Evolutionary conservation across 129 eudicot genomes (phyloP).

Genomic region (Artemisia annua): DNA sequence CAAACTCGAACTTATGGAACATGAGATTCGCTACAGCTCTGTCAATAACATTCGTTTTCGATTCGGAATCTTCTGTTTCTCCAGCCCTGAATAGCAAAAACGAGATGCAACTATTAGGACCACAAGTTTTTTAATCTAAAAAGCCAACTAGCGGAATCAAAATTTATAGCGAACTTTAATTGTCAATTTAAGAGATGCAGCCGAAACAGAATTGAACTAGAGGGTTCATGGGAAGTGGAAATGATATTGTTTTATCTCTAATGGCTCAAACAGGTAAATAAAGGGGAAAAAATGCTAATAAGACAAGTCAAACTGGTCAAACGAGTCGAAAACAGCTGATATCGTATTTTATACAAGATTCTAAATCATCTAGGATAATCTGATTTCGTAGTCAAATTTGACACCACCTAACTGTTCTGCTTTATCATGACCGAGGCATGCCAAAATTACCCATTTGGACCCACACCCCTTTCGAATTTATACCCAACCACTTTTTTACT

Average conservation of each 20-base stretch:
- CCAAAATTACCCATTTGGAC: no score
- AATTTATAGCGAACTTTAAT: no score
- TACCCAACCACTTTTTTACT: no score
- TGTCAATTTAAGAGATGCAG: no score
- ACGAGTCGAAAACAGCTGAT: background rate
- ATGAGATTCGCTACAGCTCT: constrained; percentile 63
- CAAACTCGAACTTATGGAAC: constrained; percentile 44
- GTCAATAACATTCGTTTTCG: constrained; percentile 57
- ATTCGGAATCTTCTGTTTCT: constrained; percentile 36
- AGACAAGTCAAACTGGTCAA: background rate
- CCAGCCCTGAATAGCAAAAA: constrained; percentile 37
- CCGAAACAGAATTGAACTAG: no score
- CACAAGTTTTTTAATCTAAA: background rate
- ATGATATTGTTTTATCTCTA: background rate
- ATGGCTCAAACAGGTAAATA: background rate
- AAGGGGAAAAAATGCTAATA: background rate
- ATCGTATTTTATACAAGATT: no score
- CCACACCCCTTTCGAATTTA: no score
- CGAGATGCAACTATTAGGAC: constrained; percentile 12
- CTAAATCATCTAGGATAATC: no score
- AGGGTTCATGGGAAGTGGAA: background rate
- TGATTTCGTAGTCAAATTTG: no score
- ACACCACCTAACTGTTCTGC: no score
- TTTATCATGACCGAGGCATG: no score
- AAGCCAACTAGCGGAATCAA: no score